These are phyloP conservation scores for Trichoderma guizhouense DNA, from an alignment of 2,329 filamentous ascomycete species.

Conservation along the genomic window DNA sequence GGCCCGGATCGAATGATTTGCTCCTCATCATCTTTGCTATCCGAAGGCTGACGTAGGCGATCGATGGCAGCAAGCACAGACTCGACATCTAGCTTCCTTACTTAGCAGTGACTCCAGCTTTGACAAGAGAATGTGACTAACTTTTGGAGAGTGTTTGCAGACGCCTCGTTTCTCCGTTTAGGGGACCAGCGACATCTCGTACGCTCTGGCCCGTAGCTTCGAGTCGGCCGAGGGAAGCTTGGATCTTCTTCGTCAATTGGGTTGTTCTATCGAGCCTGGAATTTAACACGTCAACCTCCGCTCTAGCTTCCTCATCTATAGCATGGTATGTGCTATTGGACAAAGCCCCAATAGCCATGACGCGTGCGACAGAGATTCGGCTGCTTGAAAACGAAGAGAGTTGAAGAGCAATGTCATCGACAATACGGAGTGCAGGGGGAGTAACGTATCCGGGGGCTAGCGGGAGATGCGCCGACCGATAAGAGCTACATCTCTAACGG, in stretches of 20 bases:
- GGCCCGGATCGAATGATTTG: slow-evolving; percentile 86
- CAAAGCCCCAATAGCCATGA: slow-evolving; percentile 49
- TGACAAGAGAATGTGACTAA: slow-evolving; percentile 37
- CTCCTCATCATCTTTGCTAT: slow-evolving; percentile 89
- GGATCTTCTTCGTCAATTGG: slow-evolving; percentile 91
- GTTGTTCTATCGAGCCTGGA: slow-evolving; percentile 86
- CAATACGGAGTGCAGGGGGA: neutral
- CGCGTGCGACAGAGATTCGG: neutral
- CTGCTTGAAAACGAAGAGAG: neutral
- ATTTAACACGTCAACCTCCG: slow-evolving; percentile 68
- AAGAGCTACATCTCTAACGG: neutral
- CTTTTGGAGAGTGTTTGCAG: slow-evolving; percentile 84
- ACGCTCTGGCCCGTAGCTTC: slow-evolving; percentile 88
- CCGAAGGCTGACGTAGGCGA: slow-evolving; percentile 80
- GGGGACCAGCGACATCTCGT: slow-evolving; percentile 84
- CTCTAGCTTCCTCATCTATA: slow-evolving; percentile 64
- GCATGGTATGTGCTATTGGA: slow-evolving; percentile 45
- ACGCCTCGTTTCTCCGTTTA: slow-evolving; percentile 87
- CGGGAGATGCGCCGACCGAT: neutral
- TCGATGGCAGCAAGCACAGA: slow-evolving; percentile 83
- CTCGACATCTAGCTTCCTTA: slow-evolving; percentile 66
- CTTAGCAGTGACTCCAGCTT: slow-evolving; percentile 19
- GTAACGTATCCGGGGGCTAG: neutral
- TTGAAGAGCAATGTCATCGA: slow-evolving; percentile 3
- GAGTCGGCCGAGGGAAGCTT: slow-evolving; percentile 77